Conservation (phyloP, 2,329 filamentous ascomycete genomes). For the Hypoxylon sp. region DNA sequence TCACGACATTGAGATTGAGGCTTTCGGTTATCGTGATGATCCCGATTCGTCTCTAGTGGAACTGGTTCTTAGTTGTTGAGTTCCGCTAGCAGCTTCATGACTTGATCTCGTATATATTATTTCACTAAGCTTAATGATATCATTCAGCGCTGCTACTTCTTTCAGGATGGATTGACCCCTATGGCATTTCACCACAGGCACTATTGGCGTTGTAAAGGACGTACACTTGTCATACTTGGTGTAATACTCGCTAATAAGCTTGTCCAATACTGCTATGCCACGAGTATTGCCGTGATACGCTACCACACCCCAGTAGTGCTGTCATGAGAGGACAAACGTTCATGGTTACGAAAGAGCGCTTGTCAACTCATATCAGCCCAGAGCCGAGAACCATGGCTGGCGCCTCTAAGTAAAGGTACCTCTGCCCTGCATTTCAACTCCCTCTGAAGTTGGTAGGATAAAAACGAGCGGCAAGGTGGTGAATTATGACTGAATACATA, state of each 20-base stretch:
- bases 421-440: background rate
- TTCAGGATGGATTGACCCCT: background rate
- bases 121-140: conserved; percentile 35
- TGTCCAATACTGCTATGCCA: conserved; percentile 18
- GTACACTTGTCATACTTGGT: background rate
- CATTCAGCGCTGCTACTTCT: background rate
- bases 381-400: background rate
- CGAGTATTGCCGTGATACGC: conserved; percentile 6
- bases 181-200: background rate
- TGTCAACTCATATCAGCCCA: background rate
- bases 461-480: background rate
- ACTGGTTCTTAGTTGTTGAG: background rate
- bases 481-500: background rate
- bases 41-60: conserved; percentile 15
- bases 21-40: conserved; percentile 12
- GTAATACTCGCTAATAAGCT: conserved; percentile 5
- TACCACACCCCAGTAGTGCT: conserved; percentile 2
- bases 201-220: background rate
- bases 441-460: background rate
- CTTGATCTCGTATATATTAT: conserved; percentile 33
- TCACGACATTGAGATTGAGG: conserved; percentile 18
- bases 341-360: background rate
- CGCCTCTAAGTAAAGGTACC: background rate
- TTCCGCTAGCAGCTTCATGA: conserved; percentile 14
- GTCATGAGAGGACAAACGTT: background rate